Evolutionary conservation across 148 eudicot species (phyloP).

Genomic region (Rhododendron vialii): DNA sequence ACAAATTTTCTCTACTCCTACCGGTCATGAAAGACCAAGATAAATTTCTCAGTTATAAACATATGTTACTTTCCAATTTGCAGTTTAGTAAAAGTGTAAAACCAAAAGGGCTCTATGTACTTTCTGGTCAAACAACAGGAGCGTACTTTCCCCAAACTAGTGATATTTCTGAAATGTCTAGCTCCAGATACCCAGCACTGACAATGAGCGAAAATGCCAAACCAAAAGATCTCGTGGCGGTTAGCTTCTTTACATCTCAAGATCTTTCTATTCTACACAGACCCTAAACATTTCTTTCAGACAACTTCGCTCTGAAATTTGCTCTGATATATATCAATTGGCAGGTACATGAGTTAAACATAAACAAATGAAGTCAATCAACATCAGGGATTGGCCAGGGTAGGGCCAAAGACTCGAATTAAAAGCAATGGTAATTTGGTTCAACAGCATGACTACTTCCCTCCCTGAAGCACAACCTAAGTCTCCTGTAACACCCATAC

Average conservation of each 20-base stretch:
- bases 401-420: not conserved
- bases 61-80: not conserved
- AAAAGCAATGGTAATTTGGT: not conserved
- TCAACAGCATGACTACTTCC: not conserved
- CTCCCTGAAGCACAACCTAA: not conserved
- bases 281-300: not conserved
- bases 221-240: not conserved
- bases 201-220: not conserved
- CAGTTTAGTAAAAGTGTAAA: not conserved
- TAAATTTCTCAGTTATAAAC: not conserved
- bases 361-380: not conserved
- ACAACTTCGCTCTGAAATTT: not conserved
- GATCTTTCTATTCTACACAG: not conserved
- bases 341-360: not conserved
- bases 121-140: not conserved
- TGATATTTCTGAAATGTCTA: not conserved
- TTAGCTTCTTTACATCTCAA: slow-evolving; percentile 1
- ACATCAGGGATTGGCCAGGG: not conserved
- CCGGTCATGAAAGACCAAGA: not conserved
- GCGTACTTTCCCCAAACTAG: not conserved
- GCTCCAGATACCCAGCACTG: not conserved
- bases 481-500: not conserved
- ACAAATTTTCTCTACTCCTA: not conserved
- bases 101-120: not conserved
- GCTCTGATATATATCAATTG: not conserved